phyloP scores from a whole-genome alignment of 495 filamentous ascomycete species.

The Hypoxylon lienhwacheense region DNA sequence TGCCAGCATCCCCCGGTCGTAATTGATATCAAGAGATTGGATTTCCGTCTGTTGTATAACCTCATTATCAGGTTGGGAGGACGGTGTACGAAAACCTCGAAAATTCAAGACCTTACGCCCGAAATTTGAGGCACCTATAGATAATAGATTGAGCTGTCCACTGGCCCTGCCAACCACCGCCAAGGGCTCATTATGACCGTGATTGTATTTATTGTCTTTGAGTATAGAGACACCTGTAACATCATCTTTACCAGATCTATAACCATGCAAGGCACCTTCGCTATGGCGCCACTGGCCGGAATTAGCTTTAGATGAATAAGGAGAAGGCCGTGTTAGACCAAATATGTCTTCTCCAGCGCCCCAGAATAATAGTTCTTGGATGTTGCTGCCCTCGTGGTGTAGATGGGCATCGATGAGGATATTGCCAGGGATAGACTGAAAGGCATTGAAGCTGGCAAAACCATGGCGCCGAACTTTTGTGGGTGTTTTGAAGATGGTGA shows the following conservation, averaged over 20 bases:
- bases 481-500: conserved; percentile 30
- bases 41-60: conserved; percentile 35
- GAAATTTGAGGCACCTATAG: conserved; percentile 39
- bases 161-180: conserved; percentile 49
- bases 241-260: conserved; percentile 45
- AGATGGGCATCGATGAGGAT: conserved; percentile 46
- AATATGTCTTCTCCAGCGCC: conserved; percentile 51
- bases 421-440: conserved; percentile 38
- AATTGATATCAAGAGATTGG: conserved; percentile 43
- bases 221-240: conserved; percentile 44
- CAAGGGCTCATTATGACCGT: conserved; percentile 25
- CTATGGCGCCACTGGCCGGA: conserved; percentile 27
- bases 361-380: conserved; percentile 48
- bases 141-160: conserved; percentile 45
- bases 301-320: conserved; percentile 7
- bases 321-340: conserved; percentile 38
- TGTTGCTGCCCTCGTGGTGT: conserved; percentile 28
- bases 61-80: background rate
- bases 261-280: too few relatives aligned
- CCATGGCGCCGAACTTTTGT: conserved; percentile 6
- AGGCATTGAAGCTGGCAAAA: background rate
- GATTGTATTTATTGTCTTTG: conserved; percentile 15
- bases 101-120: conserved; percentile 40
- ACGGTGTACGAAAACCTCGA: background rate
- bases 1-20: conserved; percentile 19